Percentiles rank a stretch among this genome's conserved stretches.
phyloP scores from a whole-genome alignment of 768 basidiomycete species.

The Pleurotus eryngii region DNA sequence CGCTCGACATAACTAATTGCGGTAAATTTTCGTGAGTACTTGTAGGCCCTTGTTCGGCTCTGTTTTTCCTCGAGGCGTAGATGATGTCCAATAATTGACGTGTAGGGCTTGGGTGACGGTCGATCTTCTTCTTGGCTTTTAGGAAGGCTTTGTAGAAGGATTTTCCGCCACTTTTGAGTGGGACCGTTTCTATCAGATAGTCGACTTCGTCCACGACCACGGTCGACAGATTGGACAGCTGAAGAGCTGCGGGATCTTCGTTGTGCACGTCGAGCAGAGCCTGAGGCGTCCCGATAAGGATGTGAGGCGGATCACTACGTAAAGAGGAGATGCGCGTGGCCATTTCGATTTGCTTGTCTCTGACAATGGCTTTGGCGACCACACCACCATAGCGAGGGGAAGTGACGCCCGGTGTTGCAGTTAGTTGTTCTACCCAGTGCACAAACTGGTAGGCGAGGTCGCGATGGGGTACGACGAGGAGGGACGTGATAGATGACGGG shows the following conservation, averaged over 20 bases:
- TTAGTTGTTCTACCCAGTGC: conserved; percentile 61
- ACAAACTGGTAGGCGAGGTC: conserved; percentile 67
- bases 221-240: conserved; percentile 44
- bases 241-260: conserved; percentile 39
- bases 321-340: conserved; percentile 36
- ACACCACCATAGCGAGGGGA: conserved; percentile 32
- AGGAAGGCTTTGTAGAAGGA: conserved; percentile 31
- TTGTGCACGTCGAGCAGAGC: conserved; percentile 57
- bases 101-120: conserved; percentile 56
- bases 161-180: conserved; percentile 36
- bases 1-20: conserved; percentile 68
- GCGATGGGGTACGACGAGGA: conserved; percentile 70
- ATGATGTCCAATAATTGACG: conserved; percentile 57
- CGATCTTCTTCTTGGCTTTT: conserved; percentile 39
- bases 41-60: conserved; percentile 1
- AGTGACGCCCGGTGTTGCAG: conserved; percentile 25
- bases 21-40: conserved; percentile 26
- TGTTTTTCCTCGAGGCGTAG: conserved; percentile 35
- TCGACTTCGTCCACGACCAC: conserved; percentile 79
- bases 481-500: conserved; percentile 40
- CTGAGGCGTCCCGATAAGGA: conserved; percentile 72
- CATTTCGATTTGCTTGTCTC: conserved; percentile 42
- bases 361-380: conserved; percentile 60
- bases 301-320: conserved; percentile 49
- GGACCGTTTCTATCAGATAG: conserved; percentile 57